Evolutionary conservation across 2,329 filamentous ascomycete genomes (phyloP).

Genomic region (Bretziella fagacearum): DNA sequence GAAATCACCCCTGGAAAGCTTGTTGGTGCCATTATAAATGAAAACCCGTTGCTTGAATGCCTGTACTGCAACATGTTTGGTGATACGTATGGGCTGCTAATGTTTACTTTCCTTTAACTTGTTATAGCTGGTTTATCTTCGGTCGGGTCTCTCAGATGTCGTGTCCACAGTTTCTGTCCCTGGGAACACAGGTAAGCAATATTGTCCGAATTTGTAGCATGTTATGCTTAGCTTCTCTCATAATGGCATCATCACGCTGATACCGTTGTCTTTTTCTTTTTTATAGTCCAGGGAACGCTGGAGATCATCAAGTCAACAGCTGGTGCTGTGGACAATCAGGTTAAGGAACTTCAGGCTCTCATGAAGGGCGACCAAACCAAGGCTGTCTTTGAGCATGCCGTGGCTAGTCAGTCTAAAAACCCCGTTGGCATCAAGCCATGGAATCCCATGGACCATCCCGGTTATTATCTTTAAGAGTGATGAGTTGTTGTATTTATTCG

Average conservation of each 20-base stretch:
- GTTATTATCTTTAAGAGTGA: conserved; percentile 34
- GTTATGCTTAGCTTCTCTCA: neutral
- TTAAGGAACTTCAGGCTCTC: conserved; percentile 33
- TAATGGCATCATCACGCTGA: neutral
- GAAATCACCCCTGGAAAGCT: neutral
- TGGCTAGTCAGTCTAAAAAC: conserved; percentile 35
- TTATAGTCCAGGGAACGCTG: conserved; percentile 24
- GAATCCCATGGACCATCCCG: conserved; percentile 40
- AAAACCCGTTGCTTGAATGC: neutral
- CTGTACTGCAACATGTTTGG: no score
- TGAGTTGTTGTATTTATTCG: neutral
- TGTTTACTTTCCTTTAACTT: no score
- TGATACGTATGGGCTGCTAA: no score
- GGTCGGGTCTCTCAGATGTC: conserved; percentile 13
- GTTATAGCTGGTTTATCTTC: conserved; percentile 13
- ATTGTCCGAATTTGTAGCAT: neutral
- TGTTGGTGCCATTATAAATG: neutral
- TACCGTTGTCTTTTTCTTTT: no score
- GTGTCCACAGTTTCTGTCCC: conserved; percentile 12
- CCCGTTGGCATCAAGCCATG: conserved; percentile 41
- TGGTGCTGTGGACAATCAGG: conserved; percentile 7
- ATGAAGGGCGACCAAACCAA: conserved; percentile 31
- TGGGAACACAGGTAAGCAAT: conserved; percentile 7
- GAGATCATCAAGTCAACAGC: conserved; percentile 22
- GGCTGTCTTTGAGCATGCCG: conserved; percentile 34